phyloP scores from a whole-genome alignment of 305 asterid species.

The Fraxinus velutina region DNA sequence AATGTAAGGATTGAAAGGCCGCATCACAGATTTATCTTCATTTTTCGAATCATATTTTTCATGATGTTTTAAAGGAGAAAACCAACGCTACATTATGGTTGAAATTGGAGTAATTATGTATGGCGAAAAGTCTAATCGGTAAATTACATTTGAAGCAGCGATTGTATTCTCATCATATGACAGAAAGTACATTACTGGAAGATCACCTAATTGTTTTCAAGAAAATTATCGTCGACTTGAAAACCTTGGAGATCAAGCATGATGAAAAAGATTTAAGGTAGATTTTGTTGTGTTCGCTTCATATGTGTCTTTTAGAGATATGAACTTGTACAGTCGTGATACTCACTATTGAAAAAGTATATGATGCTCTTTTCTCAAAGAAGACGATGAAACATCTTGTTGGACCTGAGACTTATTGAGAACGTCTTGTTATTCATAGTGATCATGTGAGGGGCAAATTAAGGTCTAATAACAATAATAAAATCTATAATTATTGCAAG shows the following conservation, averaged over 20 bases:
- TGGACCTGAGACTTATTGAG: neutral
- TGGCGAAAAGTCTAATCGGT: neutral
- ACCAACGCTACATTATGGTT: neutral
- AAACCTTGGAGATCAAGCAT: neutral
- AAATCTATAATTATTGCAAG: neutral
- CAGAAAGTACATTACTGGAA: neutral
- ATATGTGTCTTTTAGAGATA: neutral
- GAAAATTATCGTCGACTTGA: too few relatives aligned
- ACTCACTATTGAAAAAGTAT: too few relatives aligned
- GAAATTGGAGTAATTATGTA: too few relatives aligned
- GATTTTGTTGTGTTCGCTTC: neutral
- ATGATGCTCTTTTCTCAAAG: neutral
- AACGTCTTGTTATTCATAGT: neutral
- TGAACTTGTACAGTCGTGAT: neutral
- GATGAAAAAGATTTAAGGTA: neutral
- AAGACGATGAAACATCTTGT: neutral
- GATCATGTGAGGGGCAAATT: neutral
- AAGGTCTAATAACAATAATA: neutral
- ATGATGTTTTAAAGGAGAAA: neutral
- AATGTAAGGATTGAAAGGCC: too few relatives aligned
- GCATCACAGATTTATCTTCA: too few relatives aligned
- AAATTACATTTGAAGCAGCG: neutral
- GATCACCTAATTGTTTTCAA: neutral
- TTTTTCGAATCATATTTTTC: neutral
- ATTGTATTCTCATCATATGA: neutral